Conservation (phyloP, 257 asterid genomes). For the Nicotiana tabacum region DNA sequence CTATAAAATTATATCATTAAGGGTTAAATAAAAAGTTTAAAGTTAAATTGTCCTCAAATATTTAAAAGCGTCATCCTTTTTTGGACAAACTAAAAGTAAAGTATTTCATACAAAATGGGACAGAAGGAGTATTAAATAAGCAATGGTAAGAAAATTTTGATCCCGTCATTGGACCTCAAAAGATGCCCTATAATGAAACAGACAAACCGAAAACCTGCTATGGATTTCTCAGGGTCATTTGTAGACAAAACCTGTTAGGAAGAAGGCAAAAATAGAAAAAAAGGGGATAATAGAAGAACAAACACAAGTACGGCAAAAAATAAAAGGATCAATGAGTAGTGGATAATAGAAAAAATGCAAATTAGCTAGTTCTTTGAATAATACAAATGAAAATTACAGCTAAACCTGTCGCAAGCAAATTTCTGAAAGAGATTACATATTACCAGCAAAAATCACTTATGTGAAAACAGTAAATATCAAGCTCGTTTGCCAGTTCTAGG, state of each 20-base stretch:
- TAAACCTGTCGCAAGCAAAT: background rate
- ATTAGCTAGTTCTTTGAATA: background rate
- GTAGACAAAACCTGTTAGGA: background rate
- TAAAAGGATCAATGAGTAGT: background rate
- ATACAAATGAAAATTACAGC: background rate
- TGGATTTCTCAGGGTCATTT: too few species aligned
- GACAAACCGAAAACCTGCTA: too few species aligned
- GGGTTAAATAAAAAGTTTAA: too few species aligned
- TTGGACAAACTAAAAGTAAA: too few species aligned
- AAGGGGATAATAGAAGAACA: background rate
- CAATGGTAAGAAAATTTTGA: too few species aligned
- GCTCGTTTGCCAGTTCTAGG: conserved; percentile 72
- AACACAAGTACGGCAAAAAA: background rate
- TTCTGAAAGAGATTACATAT: background rate
- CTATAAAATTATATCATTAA: too few species aligned
- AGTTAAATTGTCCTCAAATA: too few species aligned
- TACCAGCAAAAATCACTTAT: background rate
- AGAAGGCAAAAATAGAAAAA: background rate
- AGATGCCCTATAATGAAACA: too few species aligned
- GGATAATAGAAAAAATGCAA: background rate
- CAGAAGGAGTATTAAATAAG: too few species aligned
- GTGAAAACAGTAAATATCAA: conserved; percentile 14
- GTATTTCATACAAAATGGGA: too few species aligned
- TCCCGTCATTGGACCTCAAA: too few species aligned
- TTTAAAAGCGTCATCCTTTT: too few species aligned